A percentile compares a stretch with the other conserved stretches of the same genome.
phyloP scores from a whole-genome alignment of 257 asterid genomes.

The Solanum boliviense region DNA sequence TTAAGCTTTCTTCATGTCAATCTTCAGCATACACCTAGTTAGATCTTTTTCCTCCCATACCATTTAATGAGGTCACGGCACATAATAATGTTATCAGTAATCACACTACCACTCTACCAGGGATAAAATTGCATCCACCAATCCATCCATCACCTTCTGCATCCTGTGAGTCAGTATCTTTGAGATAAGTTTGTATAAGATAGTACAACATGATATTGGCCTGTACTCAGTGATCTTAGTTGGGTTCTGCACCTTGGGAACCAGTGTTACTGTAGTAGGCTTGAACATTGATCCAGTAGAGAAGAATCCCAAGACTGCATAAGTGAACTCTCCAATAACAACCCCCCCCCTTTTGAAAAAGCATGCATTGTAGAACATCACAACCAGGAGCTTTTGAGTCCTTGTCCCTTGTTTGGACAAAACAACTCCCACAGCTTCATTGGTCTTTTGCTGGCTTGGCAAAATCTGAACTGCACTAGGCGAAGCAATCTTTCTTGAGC shows the following conservation, averaged over 20 bases:
- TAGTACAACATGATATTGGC: neutral
- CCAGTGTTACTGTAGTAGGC: neutral
- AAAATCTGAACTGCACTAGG: neutral
- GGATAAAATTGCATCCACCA: neutral
- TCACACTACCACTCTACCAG: neutral
- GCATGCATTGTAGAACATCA: neutral
- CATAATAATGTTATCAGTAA: neutral
- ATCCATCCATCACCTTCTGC: neutral
- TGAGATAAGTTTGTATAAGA: neutral
- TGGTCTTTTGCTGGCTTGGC: neutral
- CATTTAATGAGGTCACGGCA: neutral
- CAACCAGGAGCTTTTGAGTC: neutral
- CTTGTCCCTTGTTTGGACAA: neutral
- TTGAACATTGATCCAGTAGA: neutral
- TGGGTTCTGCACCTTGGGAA: neutral
- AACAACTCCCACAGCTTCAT: neutral
- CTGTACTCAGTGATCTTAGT: neutral
- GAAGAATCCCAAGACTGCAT: neutral
- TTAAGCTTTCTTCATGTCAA: neutral
- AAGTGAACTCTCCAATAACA: neutral
- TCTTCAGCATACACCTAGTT: neutral
- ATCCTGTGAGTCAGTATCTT: neutral
- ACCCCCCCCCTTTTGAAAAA: neutral
- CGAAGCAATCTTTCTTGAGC: neutral
- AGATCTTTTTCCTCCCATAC: neutral